Conservation (phyloP, 1,139 yeast species). For the Pichia sp. region DNA sequence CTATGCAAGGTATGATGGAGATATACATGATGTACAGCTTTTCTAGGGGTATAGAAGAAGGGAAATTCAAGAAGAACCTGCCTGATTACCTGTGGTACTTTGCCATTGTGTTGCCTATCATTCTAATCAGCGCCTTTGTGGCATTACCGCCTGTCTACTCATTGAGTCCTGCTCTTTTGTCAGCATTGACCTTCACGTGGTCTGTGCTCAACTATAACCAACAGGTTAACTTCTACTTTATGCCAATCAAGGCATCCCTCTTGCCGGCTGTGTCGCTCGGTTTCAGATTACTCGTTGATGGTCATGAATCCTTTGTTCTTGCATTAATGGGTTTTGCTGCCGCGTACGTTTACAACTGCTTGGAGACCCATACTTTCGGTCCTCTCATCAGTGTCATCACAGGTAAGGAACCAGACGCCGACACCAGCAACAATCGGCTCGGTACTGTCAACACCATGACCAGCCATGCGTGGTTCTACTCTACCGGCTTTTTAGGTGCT, state of each 20-base stretch:
- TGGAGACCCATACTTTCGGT: slow-evolving; percentile 48
- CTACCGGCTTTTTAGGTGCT: slow-evolving; percentile 31
- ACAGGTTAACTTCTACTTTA: slow-evolving; percentile 42
- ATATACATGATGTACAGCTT: slow-evolving; percentile 52
- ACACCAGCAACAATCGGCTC: slow-evolving; percentile 24
- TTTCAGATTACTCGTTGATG: slow-evolving; percentile 39
- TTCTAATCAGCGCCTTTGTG: slow-evolving; percentile 29
- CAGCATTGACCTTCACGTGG: slow-evolving; percentile 56
- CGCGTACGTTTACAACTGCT: slow-evolving; percentile 54
- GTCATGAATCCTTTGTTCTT: slow-evolving; percentile 33
- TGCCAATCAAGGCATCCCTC: slow-evolving; percentile 53
- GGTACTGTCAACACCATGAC: slow-evolving; percentile 29
- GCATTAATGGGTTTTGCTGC: slow-evolving; percentile 43
- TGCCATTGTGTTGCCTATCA: slow-evolving; percentile 41
- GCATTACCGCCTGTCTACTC: slow-evolving; percentile 27
- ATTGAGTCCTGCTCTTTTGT: slow-evolving; percentile 32
- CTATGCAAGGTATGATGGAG: slow-evolving; percentile 43
- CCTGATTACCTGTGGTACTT: slow-evolving; percentile 55
- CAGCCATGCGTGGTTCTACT: slow-evolving; percentile 32
- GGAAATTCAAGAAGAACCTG: slow-evolving; percentile 44
- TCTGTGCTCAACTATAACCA: slow-evolving; percentile 46
- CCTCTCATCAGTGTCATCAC: slow-evolving; percentile 32
- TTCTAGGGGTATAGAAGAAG: slow-evolving; percentile 49
- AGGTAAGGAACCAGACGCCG: slow-evolving; percentile 18
- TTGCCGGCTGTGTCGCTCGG: slow-evolving; percentile 50